phyloP scores from a whole-genome alignment of 192 early-diverging fungal species.

The Dissophora ornata region DNA sequence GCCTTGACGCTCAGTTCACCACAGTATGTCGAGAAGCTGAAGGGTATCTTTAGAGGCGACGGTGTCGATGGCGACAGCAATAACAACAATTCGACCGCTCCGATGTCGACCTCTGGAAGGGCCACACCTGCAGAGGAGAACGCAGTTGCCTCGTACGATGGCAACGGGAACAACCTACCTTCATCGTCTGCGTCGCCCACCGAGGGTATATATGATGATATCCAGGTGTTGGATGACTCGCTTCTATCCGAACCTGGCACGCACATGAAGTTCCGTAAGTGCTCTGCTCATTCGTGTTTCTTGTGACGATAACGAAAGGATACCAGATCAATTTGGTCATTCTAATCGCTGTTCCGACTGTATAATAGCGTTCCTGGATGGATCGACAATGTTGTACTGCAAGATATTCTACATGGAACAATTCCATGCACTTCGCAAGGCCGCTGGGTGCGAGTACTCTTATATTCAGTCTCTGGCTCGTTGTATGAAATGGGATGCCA shows the following conservation, averaged over 20 bases:
- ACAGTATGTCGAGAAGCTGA: constrained; percentile 77
- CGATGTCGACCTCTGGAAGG: constrained; percentile 31
- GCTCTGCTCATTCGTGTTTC: too few species aligned
- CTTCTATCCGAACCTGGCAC: constrained; percentile 74
- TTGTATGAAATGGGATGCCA: constrained; percentile 87
- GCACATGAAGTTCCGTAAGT: constrained; percentile 81
- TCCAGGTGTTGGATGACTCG: constrained; percentile 69
- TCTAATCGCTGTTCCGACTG: not conserved
- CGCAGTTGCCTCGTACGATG: constrained; percentile 9
- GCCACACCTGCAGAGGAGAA: constrained; percentile 46
- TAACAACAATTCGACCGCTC: constrained; percentile 48
- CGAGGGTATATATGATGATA: constrained; percentile 51
- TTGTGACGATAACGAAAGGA: too few species aligned
- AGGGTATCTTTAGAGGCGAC: constrained; percentile 35
- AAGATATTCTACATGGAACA: constrained; percentile 93
- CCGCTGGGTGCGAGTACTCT: constrained; percentile 84
- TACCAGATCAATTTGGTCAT: not conserved
- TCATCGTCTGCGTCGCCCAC: not conserved
- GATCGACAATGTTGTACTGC: constrained; percentile 84
- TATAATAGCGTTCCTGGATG: constrained; percentile 74
- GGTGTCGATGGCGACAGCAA: constrained; percentile 19
- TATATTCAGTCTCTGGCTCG: constrained; percentile 88
- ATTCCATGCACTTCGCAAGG: constrained; percentile 89
- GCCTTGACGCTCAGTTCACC: constrained; percentile 84
- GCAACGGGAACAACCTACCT: constrained; percentile 14